phyloP scores from a whole-genome alignment of 1,284 basidiomycete genomes.

The Dichomitus squalens region DNA sequence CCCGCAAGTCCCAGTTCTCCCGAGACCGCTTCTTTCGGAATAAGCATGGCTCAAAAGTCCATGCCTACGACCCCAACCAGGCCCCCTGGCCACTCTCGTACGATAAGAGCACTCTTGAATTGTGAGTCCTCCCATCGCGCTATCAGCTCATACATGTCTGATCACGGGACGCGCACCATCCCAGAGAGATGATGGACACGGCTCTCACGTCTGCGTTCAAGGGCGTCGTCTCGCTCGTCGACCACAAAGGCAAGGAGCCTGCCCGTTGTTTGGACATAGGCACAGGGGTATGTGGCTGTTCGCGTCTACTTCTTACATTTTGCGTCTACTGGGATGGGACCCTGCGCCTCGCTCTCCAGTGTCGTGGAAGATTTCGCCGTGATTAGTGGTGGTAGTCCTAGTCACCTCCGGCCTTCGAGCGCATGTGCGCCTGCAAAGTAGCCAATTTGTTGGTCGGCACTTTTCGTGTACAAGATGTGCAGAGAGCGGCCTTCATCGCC shows the following conservation, averaged over 20 bases:
- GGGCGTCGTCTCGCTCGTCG: conserved; percentile 56
- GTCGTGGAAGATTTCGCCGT: neutral
- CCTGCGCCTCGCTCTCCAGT: neutral
- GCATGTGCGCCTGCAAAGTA: too few species aligned
- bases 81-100: conserved; percentile 72
- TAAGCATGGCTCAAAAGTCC: conserved; percentile 63
- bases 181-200: conserved; percentile 60
- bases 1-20: conserved; percentile 3
- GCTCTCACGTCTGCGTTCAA: conserved; percentile 49
- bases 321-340: neutral
- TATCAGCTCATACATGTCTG: neutral
- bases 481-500: neutral
- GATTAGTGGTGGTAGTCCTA: neutral
- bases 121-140: conserved; percentile 48
- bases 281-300: conserved; percentile 54
- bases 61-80: conserved; percentile 66
- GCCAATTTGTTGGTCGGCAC: too few species aligned
- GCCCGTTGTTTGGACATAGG: conserved; percentile 61
- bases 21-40: conserved; percentile 42
- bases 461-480: neutral
- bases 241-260: conserved; percentile 49
- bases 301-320: neutral
- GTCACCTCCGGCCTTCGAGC: neutral
- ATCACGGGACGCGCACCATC: neutral
- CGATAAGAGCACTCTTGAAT: conserved; percentile 59